These are phyloP conservation scores for Ilyonectria sp. DNA, from an alignment of 2,329 filamentous ascomycete species.

Conservation along the genomic window DNA sequence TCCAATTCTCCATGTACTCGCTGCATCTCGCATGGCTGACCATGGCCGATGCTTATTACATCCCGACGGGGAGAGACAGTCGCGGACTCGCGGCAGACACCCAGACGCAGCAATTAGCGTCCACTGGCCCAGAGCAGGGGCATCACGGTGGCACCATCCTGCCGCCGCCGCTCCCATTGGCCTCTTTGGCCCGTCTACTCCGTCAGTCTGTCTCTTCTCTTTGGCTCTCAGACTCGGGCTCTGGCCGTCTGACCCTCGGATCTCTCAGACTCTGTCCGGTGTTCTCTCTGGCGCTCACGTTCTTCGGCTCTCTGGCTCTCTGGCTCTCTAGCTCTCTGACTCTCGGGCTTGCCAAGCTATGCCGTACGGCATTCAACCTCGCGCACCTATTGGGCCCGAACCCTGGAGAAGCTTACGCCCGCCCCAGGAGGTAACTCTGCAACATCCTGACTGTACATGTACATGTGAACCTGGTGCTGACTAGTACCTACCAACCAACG, in stretches of 20 bases:
- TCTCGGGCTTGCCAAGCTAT: slow-evolving; percentile 3
- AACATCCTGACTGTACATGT: slow-evolving; percentile 24
- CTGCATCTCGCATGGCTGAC: slow-evolving; percentile 9
- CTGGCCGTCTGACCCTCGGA: neutral
- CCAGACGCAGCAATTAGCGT: neutral
- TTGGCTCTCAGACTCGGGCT: slow-evolving; percentile 9
- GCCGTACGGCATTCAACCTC: slow-evolving; percentile 16
- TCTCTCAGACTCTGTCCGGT: neutral
- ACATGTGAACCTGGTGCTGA: slow-evolving; percentile 12
- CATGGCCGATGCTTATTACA: neutral
- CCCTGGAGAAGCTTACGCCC: slow-evolving; percentile 20
- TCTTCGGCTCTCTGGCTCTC: slow-evolving; percentile 1
- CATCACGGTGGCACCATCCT: slow-evolving; percentile 27
- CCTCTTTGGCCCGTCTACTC: slow-evolving; percentile 19
- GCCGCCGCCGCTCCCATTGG: slow-evolving; percentile 28
- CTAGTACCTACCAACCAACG: slow-evolving; percentile 5
- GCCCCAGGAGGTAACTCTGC: slow-evolving; percentile 11
- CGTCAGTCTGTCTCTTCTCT: slow-evolving; percentile 26
- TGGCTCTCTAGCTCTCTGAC: slow-evolving; percentile 1
- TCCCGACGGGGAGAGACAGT: slow-evolving; percentile 4
- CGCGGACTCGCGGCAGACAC: slow-evolving; percentile 2
- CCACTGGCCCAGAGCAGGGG: slow-evolving; percentile 20
- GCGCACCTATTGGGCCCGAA: slow-evolving; percentile 15
- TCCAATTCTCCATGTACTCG: slow-evolving; percentile 17
- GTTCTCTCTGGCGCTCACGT: neutral